These are phyloP conservation scores for Dothideomycetidae sp. DNA, from an alignment of 2,329 filamentous ascomycete species.

Conservation along the genomic window DNA sequence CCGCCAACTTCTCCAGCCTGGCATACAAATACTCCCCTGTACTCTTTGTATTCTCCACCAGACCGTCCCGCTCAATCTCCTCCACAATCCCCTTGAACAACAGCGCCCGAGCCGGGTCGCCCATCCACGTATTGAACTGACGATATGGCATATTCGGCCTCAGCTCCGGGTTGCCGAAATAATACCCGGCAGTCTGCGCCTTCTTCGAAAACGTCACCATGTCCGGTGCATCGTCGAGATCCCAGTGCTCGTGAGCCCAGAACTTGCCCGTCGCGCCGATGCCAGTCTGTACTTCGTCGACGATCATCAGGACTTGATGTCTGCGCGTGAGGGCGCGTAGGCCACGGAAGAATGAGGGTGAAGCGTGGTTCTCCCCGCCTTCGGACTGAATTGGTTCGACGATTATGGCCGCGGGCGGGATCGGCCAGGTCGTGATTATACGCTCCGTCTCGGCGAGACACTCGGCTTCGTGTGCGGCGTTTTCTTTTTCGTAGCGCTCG, in stretches of 20 bases:
- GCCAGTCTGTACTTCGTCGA: constrained; percentile 89
- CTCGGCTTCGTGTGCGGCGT: constrained; percentile 65
- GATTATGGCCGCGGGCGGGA: constrained; percentile 66
- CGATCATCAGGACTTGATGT: constrained; percentile 70
- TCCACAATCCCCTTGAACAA: constrained; percentile 76
- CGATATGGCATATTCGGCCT: constrained; percentile 86
- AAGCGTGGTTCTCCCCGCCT: constrained; percentile 88
- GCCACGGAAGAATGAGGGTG: constrained; percentile 70
- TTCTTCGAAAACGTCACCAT: constrained; percentile 96
- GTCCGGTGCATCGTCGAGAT: constrained; percentile 63
- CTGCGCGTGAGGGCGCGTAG: constrained; percentile 66
- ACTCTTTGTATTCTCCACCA: constrained; percentile 65
- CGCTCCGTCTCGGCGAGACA: constrained; percentile 73
- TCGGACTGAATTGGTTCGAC: constrained; percentile 89
- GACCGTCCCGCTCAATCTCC: constrained; percentile 60
- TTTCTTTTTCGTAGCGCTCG: constrained; percentile 63
- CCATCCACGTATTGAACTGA: constrained; percentile 98
- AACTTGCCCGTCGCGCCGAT: constrained; percentile 86
- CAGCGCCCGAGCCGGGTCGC: constrained; percentile 70
- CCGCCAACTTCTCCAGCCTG: constrained; percentile 52
- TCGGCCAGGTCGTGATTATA: constrained; percentile 63
- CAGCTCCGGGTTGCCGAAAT: constrained; percentile 66
- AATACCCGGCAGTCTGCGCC: constrained; percentile 86
- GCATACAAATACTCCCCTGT: constrained; percentile 67
- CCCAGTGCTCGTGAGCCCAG: constrained; percentile 96